Conservation (phyloP, 208 protist genomes). For the Porcisia deanei region DNA sequence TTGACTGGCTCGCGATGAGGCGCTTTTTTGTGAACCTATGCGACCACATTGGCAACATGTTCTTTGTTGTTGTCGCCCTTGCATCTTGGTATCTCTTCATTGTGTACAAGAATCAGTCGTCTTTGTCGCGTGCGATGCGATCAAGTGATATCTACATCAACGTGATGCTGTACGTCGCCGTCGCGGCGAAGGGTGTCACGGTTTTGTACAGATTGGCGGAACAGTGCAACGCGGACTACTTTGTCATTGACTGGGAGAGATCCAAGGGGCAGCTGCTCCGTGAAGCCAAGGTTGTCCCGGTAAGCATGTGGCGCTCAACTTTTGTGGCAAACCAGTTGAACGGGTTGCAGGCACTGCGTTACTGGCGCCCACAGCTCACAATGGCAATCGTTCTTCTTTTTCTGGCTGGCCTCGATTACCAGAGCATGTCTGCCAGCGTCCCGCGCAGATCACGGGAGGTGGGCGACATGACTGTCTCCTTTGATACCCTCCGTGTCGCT, state of each 20-base stretch:
- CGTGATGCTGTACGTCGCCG: constrained; percentile 64
- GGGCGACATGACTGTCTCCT: constrained; percentile 30
- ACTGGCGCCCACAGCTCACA: constrained; percentile 68
- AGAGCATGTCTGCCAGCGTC: constrained; percentile 47
- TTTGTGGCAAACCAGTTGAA: constrained; percentile 87
- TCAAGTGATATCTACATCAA: constrained; percentile 57
- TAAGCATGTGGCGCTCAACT: constrained; percentile 89
- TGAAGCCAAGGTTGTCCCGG: constrained; percentile 81
- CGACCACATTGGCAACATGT: constrained; percentile 74
- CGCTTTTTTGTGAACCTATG: constrained; percentile 79
- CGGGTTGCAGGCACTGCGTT: constrained; percentile 74
- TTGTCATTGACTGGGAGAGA: constrained; percentile 91
- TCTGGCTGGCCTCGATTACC: constrained; percentile 55
- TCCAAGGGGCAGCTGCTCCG: constrained; percentile 83
- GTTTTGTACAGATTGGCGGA: constrained; percentile 74
- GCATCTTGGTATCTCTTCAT: constrained; percentile 78
- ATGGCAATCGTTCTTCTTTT: constrained; percentile 81
- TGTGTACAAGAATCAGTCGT: constrained; percentile 56
- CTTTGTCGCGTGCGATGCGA: constrained; percentile 38
- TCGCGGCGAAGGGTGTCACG: constrained; percentile 54
- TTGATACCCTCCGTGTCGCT: constrained; percentile 66
- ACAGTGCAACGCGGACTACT: constrained; percentile 89
- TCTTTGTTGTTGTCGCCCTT: constrained; percentile 50
- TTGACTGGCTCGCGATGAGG: constrained; percentile 47
- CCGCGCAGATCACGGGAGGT: constrained; percentile 33